Evolutionary conservation across 225 moss, liverwort and hornwort genomes (phyloP), one percentile per base, ranked within the genome.

Genomic region (Sphagnum contortum): DNA sequence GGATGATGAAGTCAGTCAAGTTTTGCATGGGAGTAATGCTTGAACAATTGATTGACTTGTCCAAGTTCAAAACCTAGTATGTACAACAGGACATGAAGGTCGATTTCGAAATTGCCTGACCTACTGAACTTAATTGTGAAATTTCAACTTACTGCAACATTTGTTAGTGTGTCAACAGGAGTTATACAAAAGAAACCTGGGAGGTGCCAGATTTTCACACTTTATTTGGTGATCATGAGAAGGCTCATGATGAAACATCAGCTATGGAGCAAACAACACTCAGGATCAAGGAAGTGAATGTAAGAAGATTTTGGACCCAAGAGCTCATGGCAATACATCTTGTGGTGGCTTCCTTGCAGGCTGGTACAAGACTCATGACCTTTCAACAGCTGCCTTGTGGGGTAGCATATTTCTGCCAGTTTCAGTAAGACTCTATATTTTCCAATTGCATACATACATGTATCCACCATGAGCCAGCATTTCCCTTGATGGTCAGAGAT

Each of bases 181-280:
- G 86, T 51, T 88, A 92, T 52, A 90, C 89, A 0, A 84, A 86
- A 69, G 95, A 95, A 75, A 95, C 95, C 3, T 92, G 89, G 91
- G 81, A 95, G 6, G 83, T 95, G 14, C 91, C 92, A 55, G 88
- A 91, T 3, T 88, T 95, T 57, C 86, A 95, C 65, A 64, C 80
- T 9, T 2, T 88, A 5, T 62, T 81, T 61, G 48, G 44, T 10
- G 48, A 59, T 66, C 47, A 47, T 8, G 61, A 52, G 3, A 69
- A 65, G 55, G 55, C 49, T 3, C 62, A 64, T 44, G 64, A 60
- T 49, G 70, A 73, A 44, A 8, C 48, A 51, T 61, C 44, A 14
- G 9, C n/a, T 48, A 53, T 59, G 3, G 5, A 72, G 61, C 9
- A 44, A 50, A 67, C 64, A 49, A 58, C 66, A 44, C 51, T 61